phyloP scores from a whole-genome alignment of 2,329 filamentous ascomycete genomes.

The Didymella pinodella region DNA sequence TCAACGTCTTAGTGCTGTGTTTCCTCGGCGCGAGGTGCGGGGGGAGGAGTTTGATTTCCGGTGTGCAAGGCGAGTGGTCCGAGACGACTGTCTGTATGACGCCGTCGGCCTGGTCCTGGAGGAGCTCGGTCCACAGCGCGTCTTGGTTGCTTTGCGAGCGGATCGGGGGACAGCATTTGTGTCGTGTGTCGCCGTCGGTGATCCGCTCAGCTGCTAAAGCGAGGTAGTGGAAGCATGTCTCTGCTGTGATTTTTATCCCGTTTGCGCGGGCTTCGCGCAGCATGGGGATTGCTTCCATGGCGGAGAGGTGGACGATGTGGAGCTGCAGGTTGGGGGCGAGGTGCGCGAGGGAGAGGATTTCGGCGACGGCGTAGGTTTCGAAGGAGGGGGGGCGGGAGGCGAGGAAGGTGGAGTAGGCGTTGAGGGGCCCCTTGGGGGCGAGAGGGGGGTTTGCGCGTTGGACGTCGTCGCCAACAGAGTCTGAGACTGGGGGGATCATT shows the following conservation, averaged over 20 bases:
- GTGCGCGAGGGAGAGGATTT: constrained; percentile 83
- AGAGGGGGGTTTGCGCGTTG: constrained; percentile 74
- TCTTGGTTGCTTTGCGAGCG: constrained; percentile 83
- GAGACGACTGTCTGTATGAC: constrained; percentile 92
- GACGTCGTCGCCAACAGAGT: constrained; percentile 79
- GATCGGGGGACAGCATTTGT: constrained; percentile 96
- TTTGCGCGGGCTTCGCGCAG: constrained; percentile 74
- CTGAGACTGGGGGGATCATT: constrained; percentile 89
- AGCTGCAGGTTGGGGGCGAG: constrained; percentile 82
- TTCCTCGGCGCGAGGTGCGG: constrained; percentile 66
- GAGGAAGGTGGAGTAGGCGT: constrained; percentile 87
- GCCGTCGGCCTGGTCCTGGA: constrained; percentile 63
- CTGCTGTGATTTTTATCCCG: constrained; percentile 87
- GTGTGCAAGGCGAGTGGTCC: constrained; percentile 96
- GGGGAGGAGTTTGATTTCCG: constrained; percentile 88
- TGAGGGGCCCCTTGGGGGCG: constrained; percentile 74
- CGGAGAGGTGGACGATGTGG: constrained; percentile 93
- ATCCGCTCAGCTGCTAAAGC: constrained; percentile 84
- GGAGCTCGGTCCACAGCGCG: constrained; percentile 83
- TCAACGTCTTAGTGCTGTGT: constrained; percentile 39
- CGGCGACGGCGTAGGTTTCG: constrained; percentile 87
- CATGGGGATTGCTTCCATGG: constrained; percentile 85
- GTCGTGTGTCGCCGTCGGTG: constrained; percentile 82
- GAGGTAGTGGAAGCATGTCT: constrained; percentile 96
- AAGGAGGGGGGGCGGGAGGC: constrained; percentile 87